A percentile compares a stretch with the other conserved stretches of the same genome.
Evolutionary conservation across 2,329 filamentous ascomycete species (phyloP).

Genomic region (Cadophora sp.): DNA sequence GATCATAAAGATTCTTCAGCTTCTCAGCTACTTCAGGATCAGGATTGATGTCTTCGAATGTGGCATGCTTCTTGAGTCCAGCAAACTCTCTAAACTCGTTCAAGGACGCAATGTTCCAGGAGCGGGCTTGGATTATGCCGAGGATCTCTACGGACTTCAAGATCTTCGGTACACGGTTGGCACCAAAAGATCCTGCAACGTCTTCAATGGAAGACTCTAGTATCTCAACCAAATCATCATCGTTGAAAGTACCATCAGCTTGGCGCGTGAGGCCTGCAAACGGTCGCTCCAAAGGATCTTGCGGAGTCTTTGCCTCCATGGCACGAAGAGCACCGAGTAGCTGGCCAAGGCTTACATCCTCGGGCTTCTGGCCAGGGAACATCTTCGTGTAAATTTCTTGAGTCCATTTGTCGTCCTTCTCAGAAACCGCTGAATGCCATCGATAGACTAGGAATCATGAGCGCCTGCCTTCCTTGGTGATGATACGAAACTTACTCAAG

Average conservation of each 20-base stretch:
- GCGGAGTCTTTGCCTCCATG: slow-evolving; percentile 65
- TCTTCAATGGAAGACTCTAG: slow-evolving; percentile 76
- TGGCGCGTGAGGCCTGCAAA: slow-evolving; percentile 73
- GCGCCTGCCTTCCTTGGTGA: not conserved
- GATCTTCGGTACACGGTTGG: slow-evolving; percentile 74
- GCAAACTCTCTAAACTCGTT: slow-evolving; percentile 90
- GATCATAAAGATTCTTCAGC: slow-evolving; percentile 71
- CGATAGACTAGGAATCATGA: slow-evolving; percentile 63
- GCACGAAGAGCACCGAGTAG: slow-evolving; percentile 68
- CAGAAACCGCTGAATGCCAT: slow-evolving; percentile 82
- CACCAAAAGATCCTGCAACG: slow-evolving; percentile 73
- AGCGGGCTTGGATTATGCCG: slow-evolving; percentile 77
- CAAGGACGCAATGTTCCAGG: slow-evolving; percentile 75
- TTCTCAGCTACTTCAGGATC: slow-evolving; percentile 73
- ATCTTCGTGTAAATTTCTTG: slow-evolving; percentile 69
- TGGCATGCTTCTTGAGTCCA: slow-evolving; percentile 75
- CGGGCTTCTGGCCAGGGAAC: slow-evolving; percentile 58
- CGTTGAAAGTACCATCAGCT: slow-evolving; percentile 71
- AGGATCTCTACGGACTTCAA: slow-evolving; percentile 81
- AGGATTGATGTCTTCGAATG: slow-evolving; percentile 84
- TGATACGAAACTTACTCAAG: slow-evolving; percentile 52
- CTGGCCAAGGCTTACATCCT: slow-evolving; percentile 62
- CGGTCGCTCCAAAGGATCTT: slow-evolving; percentile 71
- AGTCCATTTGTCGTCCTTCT: slow-evolving; percentile 82
- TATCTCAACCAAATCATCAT: slow-evolving; percentile 78